These are phyloP conservation scores for Zygosaccharomyces pseudobailii DNA, from an alignment of 1,139 yeast species.

Conservation along the genomic window DNA sequence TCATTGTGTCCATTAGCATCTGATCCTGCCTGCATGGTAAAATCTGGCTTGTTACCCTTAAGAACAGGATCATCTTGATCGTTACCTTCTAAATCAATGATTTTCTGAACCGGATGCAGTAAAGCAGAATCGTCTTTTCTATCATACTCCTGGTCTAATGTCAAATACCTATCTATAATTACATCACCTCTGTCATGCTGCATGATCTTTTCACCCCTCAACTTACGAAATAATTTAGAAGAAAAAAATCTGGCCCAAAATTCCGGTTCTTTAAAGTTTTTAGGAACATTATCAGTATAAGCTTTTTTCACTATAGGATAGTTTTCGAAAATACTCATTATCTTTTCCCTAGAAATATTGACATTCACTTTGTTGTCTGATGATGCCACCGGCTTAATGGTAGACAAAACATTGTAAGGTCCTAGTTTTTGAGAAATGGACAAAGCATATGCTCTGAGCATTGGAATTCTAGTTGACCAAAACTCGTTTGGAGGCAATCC, in stretches of 20 bases:
- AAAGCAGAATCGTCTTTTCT: conserved; percentile 37
- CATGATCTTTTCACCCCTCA: conserved; percentile 83
- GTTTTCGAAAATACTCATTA: conserved; percentile 84
- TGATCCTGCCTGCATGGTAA: conserved; percentile 74
- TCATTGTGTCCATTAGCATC: conserved; percentile 43
- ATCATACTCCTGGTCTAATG: conserved; percentile 49
- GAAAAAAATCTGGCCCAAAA: conserved; percentile 97
- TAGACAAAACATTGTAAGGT: conserved; percentile 87
- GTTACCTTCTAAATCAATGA: conserved; percentile 75
- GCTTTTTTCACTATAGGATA: conserved; percentile 92
- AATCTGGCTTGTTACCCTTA: conserved; percentile 78
- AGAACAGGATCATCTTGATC: conserved; percentile 73
- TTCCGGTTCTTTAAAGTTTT: conserved; percentile 72
- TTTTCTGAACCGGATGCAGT: conserved; percentile 47
- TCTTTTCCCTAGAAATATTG: conserved; percentile 84
- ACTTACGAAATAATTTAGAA: conserved; percentile 77
- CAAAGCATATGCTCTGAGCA: conserved; percentile 79
- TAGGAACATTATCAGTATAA: conserved; percentile 85
- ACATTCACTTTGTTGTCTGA: conserved; percentile 89
- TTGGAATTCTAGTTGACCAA: conserved; percentile 81
- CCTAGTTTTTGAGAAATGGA: conserved; percentile 83
- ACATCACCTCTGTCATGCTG: conserved; percentile 77
- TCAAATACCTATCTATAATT: conserved; percentile 76
- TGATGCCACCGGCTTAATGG: conserved; percentile 88
- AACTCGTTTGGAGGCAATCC: conserved; percentile 77